phyloP scores from a whole-genome alignment of 2,329 filamentous ascomycete species.

The Aspergillus versicolor region DNA sequence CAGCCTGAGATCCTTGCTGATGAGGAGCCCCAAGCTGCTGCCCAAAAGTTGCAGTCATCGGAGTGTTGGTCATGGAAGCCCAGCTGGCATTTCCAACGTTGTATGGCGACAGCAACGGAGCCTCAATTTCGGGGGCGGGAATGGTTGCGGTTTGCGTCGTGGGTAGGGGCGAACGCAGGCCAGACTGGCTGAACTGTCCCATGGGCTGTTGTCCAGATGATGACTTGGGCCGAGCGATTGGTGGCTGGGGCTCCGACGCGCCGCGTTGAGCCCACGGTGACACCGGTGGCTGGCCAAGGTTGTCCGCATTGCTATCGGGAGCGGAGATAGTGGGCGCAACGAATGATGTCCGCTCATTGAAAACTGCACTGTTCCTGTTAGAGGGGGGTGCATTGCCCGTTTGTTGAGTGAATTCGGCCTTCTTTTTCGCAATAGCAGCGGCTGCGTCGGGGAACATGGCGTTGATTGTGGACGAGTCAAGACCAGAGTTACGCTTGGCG shows the following conservation, averaged over 20 bases:
- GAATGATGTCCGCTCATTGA: constrained; percentile 74
- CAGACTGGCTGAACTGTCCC: constrained; percentile 89
- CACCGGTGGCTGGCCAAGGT: constrained; percentile 62
- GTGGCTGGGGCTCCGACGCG: constrained; percentile 48
- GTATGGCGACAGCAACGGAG: constrained; percentile 81
- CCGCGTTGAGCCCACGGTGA: constrained; percentile 74
- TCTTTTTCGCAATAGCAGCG: constrained; percentile 96
- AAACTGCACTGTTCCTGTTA: constrained; percentile 83
- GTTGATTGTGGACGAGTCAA: constrained; percentile 91
- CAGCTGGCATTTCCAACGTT: constrained; percentile 82
- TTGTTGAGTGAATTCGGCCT: constrained; percentile 94
- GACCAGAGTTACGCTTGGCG: constrained; percentile 88
- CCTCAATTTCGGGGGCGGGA: constrained; percentile 70
- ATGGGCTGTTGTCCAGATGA: constrained; percentile 75
- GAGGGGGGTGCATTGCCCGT: constrained; percentile 87
- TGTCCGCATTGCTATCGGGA: constrained; percentile 62
- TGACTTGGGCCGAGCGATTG: constrained; percentile 69
- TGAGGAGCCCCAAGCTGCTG: constrained; percentile 43
- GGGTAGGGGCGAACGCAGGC: constrained; percentile 77
- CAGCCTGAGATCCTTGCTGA: constrained; percentile 66
- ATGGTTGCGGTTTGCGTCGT: constrained; percentile 85
- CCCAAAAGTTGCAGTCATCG: constrained; percentile 86
- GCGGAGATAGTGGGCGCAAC: constrained; percentile 72
- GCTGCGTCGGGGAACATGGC: constrained; percentile 99
- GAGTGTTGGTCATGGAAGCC: constrained; percentile 98